phyloP scores from a whole-genome alignment of 1,139 yeast species.

The Nakaseomyces delphensis region DNA sequence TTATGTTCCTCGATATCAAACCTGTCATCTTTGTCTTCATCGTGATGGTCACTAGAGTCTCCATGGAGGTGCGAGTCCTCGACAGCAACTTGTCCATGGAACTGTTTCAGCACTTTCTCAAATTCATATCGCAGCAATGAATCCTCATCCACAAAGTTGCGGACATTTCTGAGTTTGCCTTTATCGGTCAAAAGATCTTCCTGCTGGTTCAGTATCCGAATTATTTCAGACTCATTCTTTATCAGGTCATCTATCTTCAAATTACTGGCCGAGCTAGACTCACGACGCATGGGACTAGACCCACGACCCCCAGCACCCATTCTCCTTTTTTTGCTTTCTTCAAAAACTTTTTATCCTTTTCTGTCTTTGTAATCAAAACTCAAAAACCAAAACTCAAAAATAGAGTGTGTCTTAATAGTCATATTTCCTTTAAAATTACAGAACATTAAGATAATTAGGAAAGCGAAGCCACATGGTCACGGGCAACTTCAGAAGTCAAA shows the following conservation, averaged over 20 bases:
- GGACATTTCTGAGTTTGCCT: constrained; percentile 6
- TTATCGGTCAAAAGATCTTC: constrained; percentile 7
- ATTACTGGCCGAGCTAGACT: constrained; percentile 1
- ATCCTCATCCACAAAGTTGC: constrained; percentile 8
- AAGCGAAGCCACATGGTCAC: too few species aligned
- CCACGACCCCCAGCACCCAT: neutral
- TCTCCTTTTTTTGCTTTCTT: neutral
- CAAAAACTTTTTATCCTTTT: neutral
- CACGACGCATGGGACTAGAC: neutral
- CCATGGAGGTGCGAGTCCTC: neutral
- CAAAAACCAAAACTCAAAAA: too few species aligned
- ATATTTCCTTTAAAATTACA: too few species aligned
- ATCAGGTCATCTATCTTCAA: constrained; percentile 8
- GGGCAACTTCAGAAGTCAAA: too few species aligned
- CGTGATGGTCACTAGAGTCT: constrained; percentile 8
- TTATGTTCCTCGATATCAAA: constrained; percentile 24
- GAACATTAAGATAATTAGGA: too few species aligned
- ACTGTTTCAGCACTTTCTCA: constrained; percentile 6
- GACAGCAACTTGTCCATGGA: constrained; percentile 5
- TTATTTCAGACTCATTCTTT: constrained; percentile 8
- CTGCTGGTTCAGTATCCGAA: constrained; percentile 5
- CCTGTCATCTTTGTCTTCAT: constrained; percentile 27
- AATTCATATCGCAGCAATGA: constrained; percentile 4
- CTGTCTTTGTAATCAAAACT: too few species aligned
- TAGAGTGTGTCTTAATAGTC: too few species aligned